Evolutionary conservation across 192 early-diverging fungal species (phyloP).

Genomic region (Backusella psychrophila): DNA sequence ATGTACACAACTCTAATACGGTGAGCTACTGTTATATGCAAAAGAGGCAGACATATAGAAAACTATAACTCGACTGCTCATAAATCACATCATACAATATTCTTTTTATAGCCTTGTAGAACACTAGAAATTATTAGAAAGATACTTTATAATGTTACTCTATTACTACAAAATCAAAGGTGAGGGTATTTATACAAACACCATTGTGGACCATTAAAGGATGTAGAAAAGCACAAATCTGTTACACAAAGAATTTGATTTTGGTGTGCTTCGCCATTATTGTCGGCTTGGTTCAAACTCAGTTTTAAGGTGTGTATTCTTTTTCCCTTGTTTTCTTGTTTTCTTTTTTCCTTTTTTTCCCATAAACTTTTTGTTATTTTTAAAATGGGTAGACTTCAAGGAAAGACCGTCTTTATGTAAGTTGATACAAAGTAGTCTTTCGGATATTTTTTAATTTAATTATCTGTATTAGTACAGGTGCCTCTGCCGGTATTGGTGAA

Average conservation of each 20-base stretch:
- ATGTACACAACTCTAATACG: too few species aligned
- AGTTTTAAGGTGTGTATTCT: not conserved
- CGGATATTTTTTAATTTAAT: constrained; percentile 1
- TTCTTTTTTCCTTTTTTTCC: not conserved
- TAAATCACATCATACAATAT: too few species aligned
- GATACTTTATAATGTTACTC: too few species aligned
- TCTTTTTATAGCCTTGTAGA: too few species aligned
- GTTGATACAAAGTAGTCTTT: not conserved
- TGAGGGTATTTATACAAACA: too few species aligned
- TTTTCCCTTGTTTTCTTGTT: not conserved
- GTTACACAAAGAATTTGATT: not conserved
- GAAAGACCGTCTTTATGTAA: constrained; percentile 38
- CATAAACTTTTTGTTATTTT: not conserved
- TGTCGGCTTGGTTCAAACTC: not conserved
- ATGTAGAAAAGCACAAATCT: too few species aligned
- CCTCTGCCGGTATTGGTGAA: constrained; percentile 69
- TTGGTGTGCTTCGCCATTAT: not conserved
- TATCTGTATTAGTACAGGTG: constrained; percentile 52
- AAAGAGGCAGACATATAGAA: too few species aligned
- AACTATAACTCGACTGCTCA: too few species aligned
- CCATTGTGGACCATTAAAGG: too few species aligned
- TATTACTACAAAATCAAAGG: too few species aligned
- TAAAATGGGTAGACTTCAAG: constrained; percentile 34
- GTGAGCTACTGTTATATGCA: too few species aligned
- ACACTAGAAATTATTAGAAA: too few species aligned